Evolutionary conservation across 148 eudicot species (phyloP), one percentile per base, ranked within the genome.

Genomic region (Beta vulgaris): DNA sequence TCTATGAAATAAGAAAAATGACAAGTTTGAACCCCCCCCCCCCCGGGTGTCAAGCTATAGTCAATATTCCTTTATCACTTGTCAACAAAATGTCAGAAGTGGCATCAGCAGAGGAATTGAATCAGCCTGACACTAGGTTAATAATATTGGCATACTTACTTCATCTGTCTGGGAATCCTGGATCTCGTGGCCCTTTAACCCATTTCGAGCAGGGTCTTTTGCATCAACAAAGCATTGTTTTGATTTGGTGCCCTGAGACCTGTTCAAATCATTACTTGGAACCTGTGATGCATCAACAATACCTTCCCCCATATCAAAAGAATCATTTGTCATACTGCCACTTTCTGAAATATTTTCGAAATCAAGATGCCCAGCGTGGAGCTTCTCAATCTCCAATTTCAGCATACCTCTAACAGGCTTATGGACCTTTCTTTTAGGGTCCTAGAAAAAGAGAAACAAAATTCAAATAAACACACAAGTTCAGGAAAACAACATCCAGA

Each of bases 341-440:
- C 76, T 83, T 68, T 89, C 98, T 43, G 91, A 88, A 71, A 80
- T 68, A 85, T 88, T 93, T 77, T 91, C 99, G 40, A 83, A 82
- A 54, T 96, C 98, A 72, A 82, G 76, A 73, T 77, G 78, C 75
- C 85, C 92, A 84, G 93, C 87, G 82, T 87, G 99, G 44, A 96
- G 88, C 84, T 91, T 96, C 79, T 96, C 99, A 80, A 96, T 96
- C 82, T 96, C 99, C 87, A 96, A 73, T 80, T 83, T 86, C 81
- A 96, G 77, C 78, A 88, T 87, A 76, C 99, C 98, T 82, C 90
- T 92, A 78, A 96, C 99, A 42, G 99, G 99, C 80, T 96, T 96
- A 72, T 96, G 99, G 74, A 91, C 84, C 87, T 96, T 96, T 66
- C 95, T 88, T 84, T 96, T 96, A 57, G 99, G 99, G 85, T 96